Evolutionary conservation across 352 stramenopile genomes (phyloP), one percentile per base, ranked within the genome.

Genomic region (Sclerospora graminicola): DNA sequence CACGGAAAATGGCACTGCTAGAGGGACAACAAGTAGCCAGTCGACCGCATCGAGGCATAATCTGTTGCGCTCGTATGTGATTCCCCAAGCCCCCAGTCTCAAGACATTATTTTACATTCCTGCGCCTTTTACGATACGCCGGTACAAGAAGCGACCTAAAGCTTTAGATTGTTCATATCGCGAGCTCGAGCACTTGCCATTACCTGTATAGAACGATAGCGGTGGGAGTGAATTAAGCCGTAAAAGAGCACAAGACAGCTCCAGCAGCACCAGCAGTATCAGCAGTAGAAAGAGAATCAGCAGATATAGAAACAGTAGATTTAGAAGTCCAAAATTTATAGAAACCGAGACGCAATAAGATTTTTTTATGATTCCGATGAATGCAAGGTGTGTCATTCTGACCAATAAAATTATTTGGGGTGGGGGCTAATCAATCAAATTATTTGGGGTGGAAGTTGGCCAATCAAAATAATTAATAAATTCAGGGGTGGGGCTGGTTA

Each of bases 81-180:
- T 54, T 11, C 52, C 52, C 8, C 46, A 69, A 14, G 44, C 66
- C 34, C 71, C 75, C 30, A 87, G 69, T 27, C 65, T 69, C 19
- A 87, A 83, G 44, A 64, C 67, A 31, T 82, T 86, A 31, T 79
- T 87, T 34, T 57, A 74, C 46, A 45, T 53, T n/a, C 50, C 57
- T 4, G 51, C 55, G 35, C 31, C 41, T 23, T 48, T 66, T 16
- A 34, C 40, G 18, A 65, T 49, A 35, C 78, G 74, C 38, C 66
- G 69, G 16, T 62, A 68, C 51, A 75, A 74, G 46, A 83, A 82
- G 65, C 63, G 69, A 23, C 55, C 63, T 42, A 68, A 69, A 48
- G 53, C 50, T 6, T 42, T 37, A 13, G 63, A 74, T n/a, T 66
- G 66, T 19, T 69, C 69, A n/a, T 82, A 83, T 49, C 73, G 69